Percentiles rank a stretch among this genome's conserved stretches.
phyloP scores from a whole-genome alignment of 352 stramenopile species.

The Aphanomyces euteiches region DNA sequence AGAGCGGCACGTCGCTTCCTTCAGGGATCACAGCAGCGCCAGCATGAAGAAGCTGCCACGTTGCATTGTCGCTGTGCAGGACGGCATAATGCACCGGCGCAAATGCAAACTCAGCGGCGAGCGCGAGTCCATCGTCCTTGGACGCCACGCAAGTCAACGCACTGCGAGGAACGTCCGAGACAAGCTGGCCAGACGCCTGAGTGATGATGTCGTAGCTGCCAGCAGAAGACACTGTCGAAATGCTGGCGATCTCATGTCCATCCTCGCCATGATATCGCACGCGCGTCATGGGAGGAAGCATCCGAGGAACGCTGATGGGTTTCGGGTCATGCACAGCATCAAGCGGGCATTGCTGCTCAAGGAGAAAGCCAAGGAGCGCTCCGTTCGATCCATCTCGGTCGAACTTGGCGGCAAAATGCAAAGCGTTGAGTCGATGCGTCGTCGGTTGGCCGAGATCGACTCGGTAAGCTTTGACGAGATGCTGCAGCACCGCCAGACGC shows the following conservation, averaged over 20 bases:
- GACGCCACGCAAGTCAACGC: not conserved
- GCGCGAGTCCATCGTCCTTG: not conserved
- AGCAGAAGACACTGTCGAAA: not conserved
- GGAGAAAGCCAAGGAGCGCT: slow-evolving; percentile 46
- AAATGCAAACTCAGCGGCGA: slow-evolving; percentile 13
- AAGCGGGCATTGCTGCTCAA: slow-evolving; percentile 34
- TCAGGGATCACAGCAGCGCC: slow-evolving; percentile 10
- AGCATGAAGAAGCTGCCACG: slow-evolving; percentile 29
- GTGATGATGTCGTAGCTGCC: slow-evolving; percentile 5
- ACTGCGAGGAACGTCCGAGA: slow-evolving; percentile 37
- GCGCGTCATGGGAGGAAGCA: slow-evolving; percentile 38
- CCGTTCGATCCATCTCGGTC: slow-evolving; percentile 48
- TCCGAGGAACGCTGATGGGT: slow-evolving; percentile 43
- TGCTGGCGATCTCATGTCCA: not conserved
- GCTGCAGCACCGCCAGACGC: slow-evolving; percentile 42
- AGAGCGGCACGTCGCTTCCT: slow-evolving; percentile 21
- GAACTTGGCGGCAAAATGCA: slow-evolving; percentile 44
- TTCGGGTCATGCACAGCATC: slow-evolving; percentile 62
- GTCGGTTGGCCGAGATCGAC: slow-evolving; percentile 40
- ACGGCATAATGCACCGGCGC: slow-evolving; percentile 22
- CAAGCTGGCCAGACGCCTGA: slow-evolving; percentile 41
- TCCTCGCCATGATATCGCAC: slow-evolving; percentile 34
- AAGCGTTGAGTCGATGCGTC: slow-evolving; percentile 39
- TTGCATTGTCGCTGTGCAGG: slow-evolving; percentile 30
- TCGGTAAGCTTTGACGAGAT: slow-evolving; percentile 37